Evolutionary conservation across 306 rosid genomes (phyloP).

Genomic region (Quercus gilva): DNA sequence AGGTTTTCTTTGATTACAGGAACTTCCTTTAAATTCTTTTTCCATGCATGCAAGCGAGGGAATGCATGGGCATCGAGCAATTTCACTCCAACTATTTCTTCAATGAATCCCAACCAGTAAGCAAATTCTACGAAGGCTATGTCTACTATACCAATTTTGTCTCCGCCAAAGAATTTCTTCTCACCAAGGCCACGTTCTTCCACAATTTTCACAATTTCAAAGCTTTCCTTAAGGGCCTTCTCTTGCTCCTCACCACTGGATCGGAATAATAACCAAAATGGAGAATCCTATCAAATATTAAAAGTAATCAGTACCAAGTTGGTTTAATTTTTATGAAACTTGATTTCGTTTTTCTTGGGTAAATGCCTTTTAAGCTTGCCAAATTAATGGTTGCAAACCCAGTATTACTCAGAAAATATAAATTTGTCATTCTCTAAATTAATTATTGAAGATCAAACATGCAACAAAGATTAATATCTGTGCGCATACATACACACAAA

Average conservation of each 20-base stretch:
- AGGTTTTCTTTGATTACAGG: slow-evolving; percentile 25
- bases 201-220: slow-evolving; percentile 2
- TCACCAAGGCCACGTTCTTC: slow-evolving; percentile 10
- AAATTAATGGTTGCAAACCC: too few relatives aligned
- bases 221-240: neutral
- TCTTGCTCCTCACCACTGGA: neutral
- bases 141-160: slow-evolving; percentile 31
- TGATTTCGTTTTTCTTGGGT: too few relatives aligned
- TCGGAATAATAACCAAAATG: neutral
- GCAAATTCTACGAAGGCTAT: slow-evolving; percentile 12
- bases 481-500: too few relatives aligned
- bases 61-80: slow-evolving; percentile 6
- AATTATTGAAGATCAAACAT: too few relatives aligned
- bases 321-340: too few relatives aligned
- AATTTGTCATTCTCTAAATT: too few relatives aligned
- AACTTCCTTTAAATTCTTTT: slow-evolving; percentile 10
- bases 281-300: neutral
- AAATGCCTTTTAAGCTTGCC: too few relatives aligned
- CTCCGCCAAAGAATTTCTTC: slow-evolving; percentile 28
- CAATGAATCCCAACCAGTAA: slow-evolving; percentile 17
- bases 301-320: too few relatives aligned
- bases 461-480: too few relatives aligned
- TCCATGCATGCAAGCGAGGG: slow-evolving; percentile 26
- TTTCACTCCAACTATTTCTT: slow-evolving; percentile 11
- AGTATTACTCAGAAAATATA: too few relatives aligned